A percentile compares a stretch with the other conserved stretches of the same genome.
Conservation (phyloP, 2,329 filamentous ascomycete species). For the Trematosphaeria pertusa region DNA sequence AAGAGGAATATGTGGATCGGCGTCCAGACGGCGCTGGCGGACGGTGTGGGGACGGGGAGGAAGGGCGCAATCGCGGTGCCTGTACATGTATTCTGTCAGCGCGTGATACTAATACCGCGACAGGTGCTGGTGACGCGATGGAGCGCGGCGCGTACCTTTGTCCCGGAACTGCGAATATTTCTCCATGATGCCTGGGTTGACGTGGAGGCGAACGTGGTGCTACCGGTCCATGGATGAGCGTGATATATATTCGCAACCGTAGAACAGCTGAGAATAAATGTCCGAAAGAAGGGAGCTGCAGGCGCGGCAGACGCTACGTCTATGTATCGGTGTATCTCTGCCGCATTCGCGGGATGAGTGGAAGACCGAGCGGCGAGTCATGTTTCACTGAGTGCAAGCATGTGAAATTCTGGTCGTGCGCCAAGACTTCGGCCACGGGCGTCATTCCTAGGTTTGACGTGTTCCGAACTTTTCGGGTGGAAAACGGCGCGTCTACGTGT, state of each 20-base stretch:
- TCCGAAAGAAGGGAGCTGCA: neutral
- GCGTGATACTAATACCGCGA: neutral
- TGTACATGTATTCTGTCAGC: slow-evolving; percentile 50
- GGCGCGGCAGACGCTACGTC: neutral
- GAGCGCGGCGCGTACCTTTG: slow-evolving; percentile 65
- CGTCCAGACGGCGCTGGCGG: slow-evolving; percentile 65
- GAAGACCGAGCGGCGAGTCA: slow-evolving; percentile 12
- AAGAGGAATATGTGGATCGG: slow-evolving; percentile 77
- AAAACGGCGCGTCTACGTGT: no score
- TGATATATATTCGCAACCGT: neutral
- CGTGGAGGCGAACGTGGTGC: neutral
- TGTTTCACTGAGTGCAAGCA: slow-evolving; percentile 10
- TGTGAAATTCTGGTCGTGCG: slow-evolving; percentile 17
- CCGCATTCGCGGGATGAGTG: slow-evolving; percentile 6
- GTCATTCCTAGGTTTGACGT: no score
- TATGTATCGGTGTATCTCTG: slow-evolving; percentile 5
- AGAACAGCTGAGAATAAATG: neutral
- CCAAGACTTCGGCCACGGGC: slow-evolving; percentile 5
- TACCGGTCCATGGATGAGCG: slow-evolving; percentile 20
- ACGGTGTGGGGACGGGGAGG: slow-evolving; percentile 76
- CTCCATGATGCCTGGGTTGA: slow-evolving; percentile 68
- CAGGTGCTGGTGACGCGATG: neutral
- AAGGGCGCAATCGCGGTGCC: slow-evolving; percentile 97
- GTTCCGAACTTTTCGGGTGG: no score
- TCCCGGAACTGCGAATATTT: slow-evolving; percentile 94